Evolutionary conservation across 2,329 filamentous ascomycete genomes (phyloP), one percentile per base, ranked within the genome.

Genomic region (Tolypocladium ovalisporum): DNA sequence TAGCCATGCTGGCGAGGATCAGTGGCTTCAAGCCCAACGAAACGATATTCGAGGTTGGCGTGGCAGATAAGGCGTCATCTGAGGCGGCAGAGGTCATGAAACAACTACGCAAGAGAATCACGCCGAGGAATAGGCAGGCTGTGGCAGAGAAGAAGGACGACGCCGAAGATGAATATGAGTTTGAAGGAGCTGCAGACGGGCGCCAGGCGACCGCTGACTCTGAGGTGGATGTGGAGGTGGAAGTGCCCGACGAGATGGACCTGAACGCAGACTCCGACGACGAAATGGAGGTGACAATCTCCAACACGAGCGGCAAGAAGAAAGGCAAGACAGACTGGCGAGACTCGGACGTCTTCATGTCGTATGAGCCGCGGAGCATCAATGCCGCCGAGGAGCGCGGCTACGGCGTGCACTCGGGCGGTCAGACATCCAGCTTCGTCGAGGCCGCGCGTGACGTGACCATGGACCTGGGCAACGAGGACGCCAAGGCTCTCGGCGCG

Each of bases 1-100:
- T 91, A 54, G 85, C 88, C 54, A 96, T 99, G 89, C 77, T 99
- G 35, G 90, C 90, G 36, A 84, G 86, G 58, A 90, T 99, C 58
- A 92, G 90, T 65, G 87, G 88, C 2, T 99, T 94, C 75, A 84
- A 90, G 64, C 94, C 95, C 0, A 80, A 86, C 49, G 94, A 99
- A 72, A 97, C 93, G 0, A 90, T 99, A n/a, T 99, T 99, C 65
- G 94, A 99, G 71, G 86, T 97, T 61, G 88, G 89, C 8, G 84
- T 87, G 63, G 82, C 86, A 60, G 87, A 85, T 42, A 87, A 88
- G 62, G 79, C 77, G 2, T 78, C 77, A 40, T 78, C 74, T 54
- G 85, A 87, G 67, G 86, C 88, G 8, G 87, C 86, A 2, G 87
- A 90, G 60, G 77, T 93, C 36, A 90, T 94, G 83, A 85, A 84